A percentile compares a stretch with the other conserved stretches of the same genome.
Evolutionary conservation across 306 rosid species (phyloP).

Genomic region (Fragaria iinumae): DNA sequence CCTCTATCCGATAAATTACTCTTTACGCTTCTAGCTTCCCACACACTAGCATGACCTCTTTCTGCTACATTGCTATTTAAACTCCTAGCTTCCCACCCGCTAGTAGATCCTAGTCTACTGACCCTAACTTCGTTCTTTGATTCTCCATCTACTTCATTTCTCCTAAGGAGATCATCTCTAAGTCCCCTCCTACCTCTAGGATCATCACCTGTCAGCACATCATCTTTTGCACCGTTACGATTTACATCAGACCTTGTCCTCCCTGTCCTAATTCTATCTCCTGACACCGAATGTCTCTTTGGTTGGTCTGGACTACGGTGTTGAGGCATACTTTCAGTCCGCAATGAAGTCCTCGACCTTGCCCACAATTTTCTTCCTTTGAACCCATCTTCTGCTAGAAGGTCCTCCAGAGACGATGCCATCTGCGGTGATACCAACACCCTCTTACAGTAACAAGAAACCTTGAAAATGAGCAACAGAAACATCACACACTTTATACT

Average conservation of each 20-base stretch:
- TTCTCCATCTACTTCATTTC: conserved; percentile 22
- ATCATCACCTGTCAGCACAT: conserved; percentile 9
- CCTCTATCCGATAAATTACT: neutral
- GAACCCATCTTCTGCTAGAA: conserved; percentile 80
- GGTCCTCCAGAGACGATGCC: conserved; percentile 80
- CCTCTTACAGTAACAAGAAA: conserved; percentile 15
- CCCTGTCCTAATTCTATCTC: conserved; percentile 23
- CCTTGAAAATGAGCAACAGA: conserved; percentile 8
- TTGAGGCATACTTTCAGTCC: conserved; percentile 31
- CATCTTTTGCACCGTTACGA: conserved; percentile 6
- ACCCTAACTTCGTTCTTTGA: conserved; percentile 29
- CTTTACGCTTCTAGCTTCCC: neutral
- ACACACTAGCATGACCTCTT: neutral
- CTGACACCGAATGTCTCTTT: conserved; percentile 22
- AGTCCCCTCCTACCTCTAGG: conserved; percentile 12
- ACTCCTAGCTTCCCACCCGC: conserved; percentile 4
- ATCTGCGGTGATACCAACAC: conserved; percentile 29
- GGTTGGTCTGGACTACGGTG: conserved; percentile 11
- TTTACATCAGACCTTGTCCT: conserved; percentile 28
- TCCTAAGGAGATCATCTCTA: conserved; percentile 23
- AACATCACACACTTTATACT: neutral
- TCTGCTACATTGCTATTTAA: neutral
- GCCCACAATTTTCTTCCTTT: conserved; percentile 46
- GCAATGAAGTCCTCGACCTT: conserved; percentile 50
- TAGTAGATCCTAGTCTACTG: conserved; percentile 13